Conservation (phyloP, 1,139 yeast species). For the Yamadazyma dushanensis region DNA sequence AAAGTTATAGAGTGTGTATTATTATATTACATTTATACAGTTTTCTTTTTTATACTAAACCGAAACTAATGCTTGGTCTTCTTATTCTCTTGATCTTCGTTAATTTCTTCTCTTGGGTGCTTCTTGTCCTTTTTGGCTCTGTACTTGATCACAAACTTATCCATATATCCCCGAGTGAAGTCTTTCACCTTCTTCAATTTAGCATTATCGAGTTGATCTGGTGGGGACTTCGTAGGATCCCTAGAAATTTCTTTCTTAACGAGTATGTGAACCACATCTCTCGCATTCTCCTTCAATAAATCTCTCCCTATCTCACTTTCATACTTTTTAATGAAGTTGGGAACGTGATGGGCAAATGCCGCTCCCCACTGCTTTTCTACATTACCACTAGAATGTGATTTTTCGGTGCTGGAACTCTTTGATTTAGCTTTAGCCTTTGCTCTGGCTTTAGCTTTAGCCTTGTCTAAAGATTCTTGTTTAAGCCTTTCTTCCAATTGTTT, state of each 20-base stretch:
- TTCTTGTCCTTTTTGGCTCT: constrained; percentile 38
- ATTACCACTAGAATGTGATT: constrained; percentile 11
- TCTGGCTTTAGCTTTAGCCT: constrained; percentile 14
- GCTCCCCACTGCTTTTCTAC: constrained; percentile 55
- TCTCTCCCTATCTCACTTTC: constrained; percentile 70
- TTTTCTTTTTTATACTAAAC: neutral
- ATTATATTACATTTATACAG: constrained; percentile 6
- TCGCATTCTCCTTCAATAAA: constrained; percentile 72
- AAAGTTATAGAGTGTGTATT: constrained; percentile 9
- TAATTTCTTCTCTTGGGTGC: constrained; percentile 7
- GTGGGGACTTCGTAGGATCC: constrained; percentile 41
- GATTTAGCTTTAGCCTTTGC: constrained; percentile 16
- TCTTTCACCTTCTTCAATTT: constrained; percentile 68
- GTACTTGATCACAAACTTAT: constrained; percentile 61
- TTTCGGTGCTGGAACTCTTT: constrained; percentile 7
- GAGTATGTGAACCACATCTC: constrained; percentile 66
- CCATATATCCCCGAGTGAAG: constrained; percentile 71
- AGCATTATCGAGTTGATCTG: constrained; percentile 58
- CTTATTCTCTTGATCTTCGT: constrained; percentile 8
- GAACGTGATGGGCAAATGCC: constrained; percentile 73
- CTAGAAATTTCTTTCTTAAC: constrained; percentile 64
- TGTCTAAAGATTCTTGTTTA: constrained; percentile 14
- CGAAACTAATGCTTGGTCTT: constrained; percentile 5
- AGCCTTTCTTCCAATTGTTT: constrained; percentile 13
- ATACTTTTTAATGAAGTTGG: constrained; percentile 72